A percentile compares a stretch with the other conserved stretches of the same genome.
These are phyloP conservation scores for Aspergillus haitiensis DNA, from an alignment of 495 filamentous ascomycete species.

Conservation along the genomic window DNA sequence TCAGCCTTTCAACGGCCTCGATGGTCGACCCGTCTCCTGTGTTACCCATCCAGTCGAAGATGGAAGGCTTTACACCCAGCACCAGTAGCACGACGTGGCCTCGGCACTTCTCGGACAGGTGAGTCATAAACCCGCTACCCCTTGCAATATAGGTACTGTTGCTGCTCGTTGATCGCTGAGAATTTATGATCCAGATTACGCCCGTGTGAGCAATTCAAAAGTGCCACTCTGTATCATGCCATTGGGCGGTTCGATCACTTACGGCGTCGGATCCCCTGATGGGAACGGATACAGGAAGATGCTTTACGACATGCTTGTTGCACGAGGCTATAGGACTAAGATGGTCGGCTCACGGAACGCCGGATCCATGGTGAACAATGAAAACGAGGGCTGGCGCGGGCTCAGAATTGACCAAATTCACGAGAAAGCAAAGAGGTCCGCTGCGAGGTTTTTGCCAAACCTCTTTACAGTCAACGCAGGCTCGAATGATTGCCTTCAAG, in stretches of 20 bases:
- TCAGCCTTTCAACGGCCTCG: too few species aligned
- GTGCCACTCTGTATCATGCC: neutral
- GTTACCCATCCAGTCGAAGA: too few species aligned
- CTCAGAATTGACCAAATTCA: conserved; percentile 4
- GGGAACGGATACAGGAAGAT: neutral
- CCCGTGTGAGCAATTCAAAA: too few species aligned
- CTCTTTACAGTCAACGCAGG: neutral
- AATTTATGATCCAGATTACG: too few species aligned
- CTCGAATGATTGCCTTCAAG: neutral
- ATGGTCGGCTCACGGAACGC: neutral
- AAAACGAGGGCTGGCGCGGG: conserved; percentile 6
- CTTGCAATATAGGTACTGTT: too few species aligned
- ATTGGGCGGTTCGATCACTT: conserved; percentile 5
- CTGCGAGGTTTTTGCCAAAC: neutral
- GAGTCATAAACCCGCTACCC: too few species aligned
- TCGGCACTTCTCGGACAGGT: too few species aligned
- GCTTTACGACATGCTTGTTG: neutral
- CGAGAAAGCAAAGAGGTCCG: neutral
- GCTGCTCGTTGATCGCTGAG: too few species aligned
- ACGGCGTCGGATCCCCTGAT: conserved; percentile 3
- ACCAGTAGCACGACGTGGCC: too few species aligned
- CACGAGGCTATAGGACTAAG: neutral
- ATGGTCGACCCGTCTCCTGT: too few species aligned
- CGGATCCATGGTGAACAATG: neutral
- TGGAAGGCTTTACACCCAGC: too few species aligned